These are phyloP conservation scores for Cytospora piceicola DNA, from an alignment of 2,329 filamentous ascomycete species.

Conservation along the genomic window DNA sequence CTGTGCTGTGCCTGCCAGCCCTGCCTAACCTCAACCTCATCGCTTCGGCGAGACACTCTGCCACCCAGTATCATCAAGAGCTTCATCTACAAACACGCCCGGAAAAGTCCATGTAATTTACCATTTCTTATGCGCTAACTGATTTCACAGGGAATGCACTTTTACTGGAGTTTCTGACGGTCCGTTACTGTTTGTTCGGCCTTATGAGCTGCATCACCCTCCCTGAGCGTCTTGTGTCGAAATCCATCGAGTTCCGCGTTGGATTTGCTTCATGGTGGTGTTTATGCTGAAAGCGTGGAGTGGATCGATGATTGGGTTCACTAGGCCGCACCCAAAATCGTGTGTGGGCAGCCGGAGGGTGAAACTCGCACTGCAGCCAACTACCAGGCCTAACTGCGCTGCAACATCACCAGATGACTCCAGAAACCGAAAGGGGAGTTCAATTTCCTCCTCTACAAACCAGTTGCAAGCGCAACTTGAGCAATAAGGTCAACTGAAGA, in stretches of 20 bases:
- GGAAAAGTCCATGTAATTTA: constrained; percentile 1
- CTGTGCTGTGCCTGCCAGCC: constrained; percentile 13
- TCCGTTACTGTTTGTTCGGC: background rate
- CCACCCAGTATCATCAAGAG: constrained; percentile 16
- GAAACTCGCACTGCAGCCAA: constrained; percentile 26
- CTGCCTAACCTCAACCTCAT: constrained; percentile 17
- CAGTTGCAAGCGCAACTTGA: constrained; percentile 22
- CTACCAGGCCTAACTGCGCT: constrained; percentile 15
- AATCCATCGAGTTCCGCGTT: constrained; percentile 5
- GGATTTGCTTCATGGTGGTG: constrained; percentile 18
- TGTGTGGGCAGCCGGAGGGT: constrained; percentile 24
- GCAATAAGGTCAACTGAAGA: background rate
- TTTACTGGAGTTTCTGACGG: background rate
- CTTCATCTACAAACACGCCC: constrained; percentile 12
- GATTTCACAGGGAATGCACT: background rate
- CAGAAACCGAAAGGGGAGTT: constrained; percentile 7
- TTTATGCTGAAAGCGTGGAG: constrained; percentile 21
- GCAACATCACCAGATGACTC: constrained; percentile 22
- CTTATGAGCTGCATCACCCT: constrained; percentile 14
- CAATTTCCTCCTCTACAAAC: background rate
- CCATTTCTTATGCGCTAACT: constrained; percentile 17
- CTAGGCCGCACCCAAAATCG: constrained; percentile 5
- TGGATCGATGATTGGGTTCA: constrained; percentile 24
- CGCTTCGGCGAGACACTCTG: constrained; percentile 10
- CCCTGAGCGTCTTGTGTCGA: constrained; percentile 9